These are phyloP conservation scores for Heliamphora pulchella DNA, from an alignment of 179 eudicot genomes.

Conservation along the genomic window DNA sequence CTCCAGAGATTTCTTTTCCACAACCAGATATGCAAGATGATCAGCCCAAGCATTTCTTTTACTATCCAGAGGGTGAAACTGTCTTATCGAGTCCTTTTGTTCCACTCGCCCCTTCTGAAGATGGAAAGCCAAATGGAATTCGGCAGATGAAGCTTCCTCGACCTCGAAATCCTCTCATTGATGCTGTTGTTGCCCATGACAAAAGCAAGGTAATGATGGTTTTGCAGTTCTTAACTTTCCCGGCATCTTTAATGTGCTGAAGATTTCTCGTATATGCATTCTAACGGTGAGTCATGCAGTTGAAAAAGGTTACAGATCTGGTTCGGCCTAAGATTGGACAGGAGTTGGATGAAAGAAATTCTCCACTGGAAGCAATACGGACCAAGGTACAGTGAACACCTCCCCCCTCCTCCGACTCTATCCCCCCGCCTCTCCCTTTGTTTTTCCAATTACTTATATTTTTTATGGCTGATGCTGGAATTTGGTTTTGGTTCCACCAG, in stretches of 20 bases:
- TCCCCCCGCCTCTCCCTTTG: too few species aligned
- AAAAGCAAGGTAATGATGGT: conserved; percentile 81
- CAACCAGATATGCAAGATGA: conserved; percentile 25
- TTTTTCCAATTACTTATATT: too few species aligned
- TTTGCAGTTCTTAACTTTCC: neutral
- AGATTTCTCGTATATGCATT: too few species aligned
- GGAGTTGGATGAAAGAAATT: conserved; percentile 63
- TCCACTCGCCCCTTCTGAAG: conserved; percentile 27
- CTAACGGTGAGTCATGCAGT: conserved; percentile 32
- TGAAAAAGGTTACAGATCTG: conserved; percentile 74
- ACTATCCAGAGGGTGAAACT: conserved; percentile 31
- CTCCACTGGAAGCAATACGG: conserved; percentile 74
- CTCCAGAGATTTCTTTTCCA: conserved; percentile 21
- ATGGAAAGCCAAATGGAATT: conserved; percentile 41
- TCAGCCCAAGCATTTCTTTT: conserved; percentile 17
- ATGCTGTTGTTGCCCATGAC: conserved; percentile 80
- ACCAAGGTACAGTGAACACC: conserved; percentile 49
- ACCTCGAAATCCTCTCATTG: conserved; percentile 87
- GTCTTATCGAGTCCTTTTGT: conserved; percentile 26
- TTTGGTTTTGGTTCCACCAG: conserved; percentile 34
- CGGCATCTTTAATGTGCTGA: neutral
- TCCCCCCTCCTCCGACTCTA: too few species aligned
- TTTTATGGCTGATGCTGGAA: conserved; percentile 18
- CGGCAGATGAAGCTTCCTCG: conserved; percentile 62
- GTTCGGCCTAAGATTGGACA: conserved; percentile 32